A percentile compares a stretch with the other conserved stretches of the same genome.
Evolutionary conservation across 805 yeast genomes (phyloP).

Genomic region (Wickerhamiella parazyma): DNA sequence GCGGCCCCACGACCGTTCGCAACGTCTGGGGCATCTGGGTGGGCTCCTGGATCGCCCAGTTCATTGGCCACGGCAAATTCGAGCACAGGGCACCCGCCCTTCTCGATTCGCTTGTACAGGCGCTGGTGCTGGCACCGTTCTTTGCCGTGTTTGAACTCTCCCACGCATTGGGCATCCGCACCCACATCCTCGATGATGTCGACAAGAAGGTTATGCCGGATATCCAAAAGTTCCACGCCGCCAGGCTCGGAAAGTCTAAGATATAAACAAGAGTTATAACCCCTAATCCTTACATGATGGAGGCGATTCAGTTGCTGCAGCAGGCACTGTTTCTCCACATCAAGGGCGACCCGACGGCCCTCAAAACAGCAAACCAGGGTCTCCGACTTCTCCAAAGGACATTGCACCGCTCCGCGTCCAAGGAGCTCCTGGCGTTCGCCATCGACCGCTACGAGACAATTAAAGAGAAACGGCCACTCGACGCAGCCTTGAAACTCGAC

Average conservation of each 20-base stretch:
- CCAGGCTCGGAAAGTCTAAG: slow-evolving; percentile 1
- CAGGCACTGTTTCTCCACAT: background rate
- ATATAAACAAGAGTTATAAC: background rate
- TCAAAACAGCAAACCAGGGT: slow-evolving; percentile 1
- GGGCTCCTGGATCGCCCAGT: slow-evolving; percentile 66
- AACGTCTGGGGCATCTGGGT: slow-evolving; percentile 34
- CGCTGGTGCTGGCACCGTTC: slow-evolving; percentile 80
- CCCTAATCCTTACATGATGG: background rate
- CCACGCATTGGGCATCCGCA: slow-evolving; percentile 50
- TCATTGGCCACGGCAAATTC: slow-evolving; percentile 72
- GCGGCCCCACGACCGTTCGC: slow-evolving; percentile 21
- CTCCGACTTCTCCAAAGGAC: background rate
- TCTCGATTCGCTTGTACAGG: slow-evolving; percentile 68
- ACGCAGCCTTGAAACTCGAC: slow-evolving; percentile 18
- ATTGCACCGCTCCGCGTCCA: background rate
- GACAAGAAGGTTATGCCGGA: slow-evolving; percentile 30
- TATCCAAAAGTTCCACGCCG: slow-evolving; percentile 19
- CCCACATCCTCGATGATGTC: slow-evolving; percentile 38
- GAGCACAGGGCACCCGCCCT: slow-evolving; percentile 81
- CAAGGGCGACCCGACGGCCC: slow-evolving; percentile 2
- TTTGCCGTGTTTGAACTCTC: slow-evolving; percentile 71
- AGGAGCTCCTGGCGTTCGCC: slow-evolving; percentile 8
- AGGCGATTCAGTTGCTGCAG: background rate
- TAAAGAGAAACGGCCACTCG: slow-evolving; percentile 11
- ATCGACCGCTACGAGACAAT: slow-evolving; percentile 15